Base-by-base conservation (phyloP, 306 rosid genomes). In the Trifolium dubium region DNA sequence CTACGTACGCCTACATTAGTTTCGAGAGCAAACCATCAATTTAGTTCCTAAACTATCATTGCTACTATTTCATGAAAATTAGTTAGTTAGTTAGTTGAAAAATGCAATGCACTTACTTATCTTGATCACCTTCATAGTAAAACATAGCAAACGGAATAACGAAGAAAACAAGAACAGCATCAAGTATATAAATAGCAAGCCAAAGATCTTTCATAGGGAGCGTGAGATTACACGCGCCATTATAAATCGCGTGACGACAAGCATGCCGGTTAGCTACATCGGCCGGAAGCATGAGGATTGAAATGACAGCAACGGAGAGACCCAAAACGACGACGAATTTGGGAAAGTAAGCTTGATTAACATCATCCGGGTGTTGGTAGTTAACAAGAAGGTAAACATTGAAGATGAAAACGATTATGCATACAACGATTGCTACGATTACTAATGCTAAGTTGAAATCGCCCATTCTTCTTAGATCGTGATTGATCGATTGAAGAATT, bases 201-300 rank as follows among this genome's bases (percentile, higher is more conserved):
- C 99, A 95, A 10, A 95, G 90, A 84, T 92, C 92, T 85, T 95
- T 95, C 99, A 95, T 95, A 2, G 99, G 99, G 71, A 95, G 85
- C 8, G 99, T 92, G 81, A 95, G 93, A 9, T 82, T 89, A 43
- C 99, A 95, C 51, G 99, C 92, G 61, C 99, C 99, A 19, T 95
- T 95, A 74, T 95, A 95, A 55, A 95, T 86, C 10, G 99, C 86
- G 61, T 88, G 89, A 43, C 87, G 89, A 18, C 99, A 92, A 0
- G 99, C 99, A 78, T 92, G 99, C 34, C 99, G 93, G 60, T 95
- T 95, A 0, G 99, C 99, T 14, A 95, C 99, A 74, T 95, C 98
- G 23, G 99, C 98, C 54, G 99, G 99, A 28, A 95, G 80, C 99
- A 95, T 95, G 65, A 95, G 83, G 4, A 95, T 95, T 28, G 99